These are phyloP conservation scores for Colletotrichum orchidophilum DNA, from an alignment of 2,329 filamentous ascomycete species.

Conservation along the genomic window DNA sequence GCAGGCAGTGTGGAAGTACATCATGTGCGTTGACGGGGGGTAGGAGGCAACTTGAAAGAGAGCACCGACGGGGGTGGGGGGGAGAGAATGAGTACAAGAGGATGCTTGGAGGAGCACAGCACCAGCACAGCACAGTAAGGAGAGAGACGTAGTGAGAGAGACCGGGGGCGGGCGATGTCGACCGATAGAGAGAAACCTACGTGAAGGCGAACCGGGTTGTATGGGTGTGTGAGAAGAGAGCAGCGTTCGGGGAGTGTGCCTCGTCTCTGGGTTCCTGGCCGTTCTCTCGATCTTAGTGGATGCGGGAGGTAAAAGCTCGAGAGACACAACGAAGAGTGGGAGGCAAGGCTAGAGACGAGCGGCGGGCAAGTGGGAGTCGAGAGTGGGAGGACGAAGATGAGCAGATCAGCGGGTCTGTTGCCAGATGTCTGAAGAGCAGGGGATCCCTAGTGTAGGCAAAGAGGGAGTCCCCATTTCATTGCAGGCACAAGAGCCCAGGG, in stretches of 20 bases:
- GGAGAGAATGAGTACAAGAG: not conserved
- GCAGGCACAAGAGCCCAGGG: slow-evolving; percentile 27
- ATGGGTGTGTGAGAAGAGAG: slow-evolving; percentile 25
- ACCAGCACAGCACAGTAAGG: not conserved
- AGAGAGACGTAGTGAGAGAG: slow-evolving; percentile 5
- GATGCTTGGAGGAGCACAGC: slow-evolving; percentile 11
- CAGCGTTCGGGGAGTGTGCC: slow-evolving; percentile 23
- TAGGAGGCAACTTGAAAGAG: slow-evolving; percentile 30
- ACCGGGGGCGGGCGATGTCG: slow-evolving; percentile 32
- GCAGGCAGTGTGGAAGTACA: slow-evolving; percentile 26
- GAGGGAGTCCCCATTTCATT: slow-evolving; percentile 17
- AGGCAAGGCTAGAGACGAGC: slow-evolving; percentile 25
- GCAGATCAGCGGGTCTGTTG: slow-evolving; percentile 34
- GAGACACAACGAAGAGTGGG: slow-evolving; percentile 13
- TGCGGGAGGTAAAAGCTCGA: slow-evolving; percentile 15
- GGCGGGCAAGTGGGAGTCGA: slow-evolving; percentile 16
- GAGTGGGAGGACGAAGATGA: slow-evolving; percentile 30
- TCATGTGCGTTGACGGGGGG: slow-evolving; percentile 28
- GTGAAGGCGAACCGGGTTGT: slow-evolving; percentile 29
- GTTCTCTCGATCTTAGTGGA: slow-evolving; percentile 28
- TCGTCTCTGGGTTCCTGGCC: slow-evolving; percentile 18
- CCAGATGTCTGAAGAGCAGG: slow-evolving; percentile 29
- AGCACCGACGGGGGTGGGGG: slow-evolving; percentile 14
- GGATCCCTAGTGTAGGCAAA: slow-evolving; percentile 5
- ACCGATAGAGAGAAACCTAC: slow-evolving; percentile 33